These are phyloP conservation scores for Corylus avellana DNA, from an alignment of 306 rosid genomes.

Conservation along the genomic window DNA sequence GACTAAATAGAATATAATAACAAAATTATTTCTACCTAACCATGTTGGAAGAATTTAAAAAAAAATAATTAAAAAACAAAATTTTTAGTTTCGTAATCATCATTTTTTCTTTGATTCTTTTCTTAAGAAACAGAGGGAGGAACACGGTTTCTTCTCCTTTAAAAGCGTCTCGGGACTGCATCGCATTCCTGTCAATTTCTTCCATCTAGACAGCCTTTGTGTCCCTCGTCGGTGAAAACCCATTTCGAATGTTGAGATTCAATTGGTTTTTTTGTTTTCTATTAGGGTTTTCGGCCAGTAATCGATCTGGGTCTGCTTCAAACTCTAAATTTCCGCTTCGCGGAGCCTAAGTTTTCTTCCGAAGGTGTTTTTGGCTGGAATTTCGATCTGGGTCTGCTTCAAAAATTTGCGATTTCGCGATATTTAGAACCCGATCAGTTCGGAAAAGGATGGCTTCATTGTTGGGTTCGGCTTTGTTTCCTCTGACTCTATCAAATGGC, in stretches of 20 bases:
- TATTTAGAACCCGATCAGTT: constrained; percentile 17
- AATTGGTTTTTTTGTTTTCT: not conserved
- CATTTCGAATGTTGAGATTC: no score
- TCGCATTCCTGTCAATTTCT: no score
- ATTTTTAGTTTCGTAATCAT: no score
- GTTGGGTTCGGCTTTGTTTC: constrained; percentile 44
- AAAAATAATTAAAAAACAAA: no score
- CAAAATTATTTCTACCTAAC: no score
- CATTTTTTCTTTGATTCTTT: no score
- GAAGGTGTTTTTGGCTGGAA: not conserved
- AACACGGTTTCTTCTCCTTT: no score
- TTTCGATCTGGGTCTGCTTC: constrained; percentile 27
- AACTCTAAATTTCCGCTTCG: not conserved
- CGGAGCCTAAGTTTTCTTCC: constrained; percentile 9
- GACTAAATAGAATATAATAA: no score
- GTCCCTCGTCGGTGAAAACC: not conserved
- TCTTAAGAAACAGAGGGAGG: no score
- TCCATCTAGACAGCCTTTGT: no score
- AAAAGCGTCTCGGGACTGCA: no score
- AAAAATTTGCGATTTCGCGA: not conserved
- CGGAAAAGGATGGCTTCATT: constrained; percentile 54
- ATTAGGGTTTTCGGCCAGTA: not conserved
- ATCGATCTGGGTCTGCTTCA: not conserved
- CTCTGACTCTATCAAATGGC: constrained; percentile 39
- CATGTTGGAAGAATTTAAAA: no score